Evolutionary conservation across 306 rosid genomes (phyloP), one percentile per base, ranked within the genome.

Genomic region (Cicer chorassanicum): DNA sequence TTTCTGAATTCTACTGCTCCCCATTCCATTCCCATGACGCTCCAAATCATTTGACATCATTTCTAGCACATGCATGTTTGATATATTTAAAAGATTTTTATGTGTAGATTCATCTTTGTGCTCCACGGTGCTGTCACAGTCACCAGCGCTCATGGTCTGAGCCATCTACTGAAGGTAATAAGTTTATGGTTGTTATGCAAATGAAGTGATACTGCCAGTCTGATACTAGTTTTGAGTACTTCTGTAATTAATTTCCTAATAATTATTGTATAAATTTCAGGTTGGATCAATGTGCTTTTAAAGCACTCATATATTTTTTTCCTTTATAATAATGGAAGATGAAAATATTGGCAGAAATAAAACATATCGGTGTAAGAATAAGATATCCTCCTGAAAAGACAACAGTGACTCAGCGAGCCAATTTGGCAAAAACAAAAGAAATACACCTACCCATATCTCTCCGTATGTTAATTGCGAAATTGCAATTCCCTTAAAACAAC

Each of bases 21-120:
- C 19, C 9, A 42, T 43, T 62, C 19, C 60, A 48, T 24, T 71
- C 70, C 57, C n/a, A 50, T 70, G 70, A 44, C 15, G 36, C 63
- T 64, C 34, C 41, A 48, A 24, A 44, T 63, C 73, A 70, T 56
- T 56, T 57, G 50, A 18, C 60, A 65, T 34, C 46, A 8, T 77
- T 68, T 55, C 59, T 51, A 63, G 68, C 57, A 65, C 61, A 62
- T 53, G 36, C 72, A 16, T 64, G 65, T 68, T 75, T 72, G 48
- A 76, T 75, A 19, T 75, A n/a, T 40, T 65, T 70, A 19, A 24
- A 65, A 77, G 41, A 38, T 79, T 80, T 21, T 70, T 82, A 1
- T 65, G 45, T 86, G 72, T 79, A 94, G 99, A 82, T 89, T 94
- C 61, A 68, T 94, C 82, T 94, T 94, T 88, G 96, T 94, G 80